phyloP scores from a whole-genome alignment of 1,139 yeast genomes.

The Protomyces pachydermus region DNA sequence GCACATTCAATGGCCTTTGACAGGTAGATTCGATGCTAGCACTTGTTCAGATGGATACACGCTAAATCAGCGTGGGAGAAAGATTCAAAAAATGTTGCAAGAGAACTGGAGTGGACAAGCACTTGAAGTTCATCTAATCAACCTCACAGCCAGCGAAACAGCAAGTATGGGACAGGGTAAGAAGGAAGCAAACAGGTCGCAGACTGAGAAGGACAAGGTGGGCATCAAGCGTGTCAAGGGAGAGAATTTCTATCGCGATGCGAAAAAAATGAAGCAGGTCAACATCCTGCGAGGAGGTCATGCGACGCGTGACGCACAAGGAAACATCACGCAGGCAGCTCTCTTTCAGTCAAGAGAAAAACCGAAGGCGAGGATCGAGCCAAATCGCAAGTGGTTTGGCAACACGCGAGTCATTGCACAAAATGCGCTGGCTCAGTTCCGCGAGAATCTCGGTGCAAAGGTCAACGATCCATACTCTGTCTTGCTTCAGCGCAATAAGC shows the following conservation, averaged over 20 bases:
- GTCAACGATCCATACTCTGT: conserved; percentile 85
- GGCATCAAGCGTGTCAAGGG: conserved; percentile 94
- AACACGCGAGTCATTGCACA: conserved; percentile 96
- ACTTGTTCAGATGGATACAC: too few relatives aligned
- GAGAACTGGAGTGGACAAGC: too few relatives aligned
- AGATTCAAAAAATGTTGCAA: too few relatives aligned
- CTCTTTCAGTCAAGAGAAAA: conserved; percentile 79
- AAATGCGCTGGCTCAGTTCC: conserved; percentile 87
- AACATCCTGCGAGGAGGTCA: conserved; percentile 91
- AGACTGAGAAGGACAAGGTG: conserved; percentile 47
- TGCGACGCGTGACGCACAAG: conserved; percentile 78
- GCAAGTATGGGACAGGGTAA: conserved; percentile 77
- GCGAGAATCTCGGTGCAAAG: conserved; percentile 89
- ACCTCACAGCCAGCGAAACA: neutral
- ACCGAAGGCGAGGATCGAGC: conserved; percentile 91
- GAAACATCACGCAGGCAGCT: conserved; percentile 84
- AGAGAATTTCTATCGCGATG: conserved; percentile 90
- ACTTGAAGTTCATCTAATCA: too few relatives aligned
- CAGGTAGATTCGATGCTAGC: too few relatives aligned
- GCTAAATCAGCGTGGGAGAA: too few relatives aligned
- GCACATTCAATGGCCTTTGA: too few relatives aligned
- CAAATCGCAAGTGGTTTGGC: conserved; percentile 96
- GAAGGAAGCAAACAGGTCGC: conserved; percentile 81
- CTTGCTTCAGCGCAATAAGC: conserved; percentile 76
- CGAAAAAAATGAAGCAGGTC: conserved; percentile 81